Evolutionary conservation across 192 early-diverging fungal genomes (phyloP).

Genomic region (Paraglomus brasilianum): DNA sequence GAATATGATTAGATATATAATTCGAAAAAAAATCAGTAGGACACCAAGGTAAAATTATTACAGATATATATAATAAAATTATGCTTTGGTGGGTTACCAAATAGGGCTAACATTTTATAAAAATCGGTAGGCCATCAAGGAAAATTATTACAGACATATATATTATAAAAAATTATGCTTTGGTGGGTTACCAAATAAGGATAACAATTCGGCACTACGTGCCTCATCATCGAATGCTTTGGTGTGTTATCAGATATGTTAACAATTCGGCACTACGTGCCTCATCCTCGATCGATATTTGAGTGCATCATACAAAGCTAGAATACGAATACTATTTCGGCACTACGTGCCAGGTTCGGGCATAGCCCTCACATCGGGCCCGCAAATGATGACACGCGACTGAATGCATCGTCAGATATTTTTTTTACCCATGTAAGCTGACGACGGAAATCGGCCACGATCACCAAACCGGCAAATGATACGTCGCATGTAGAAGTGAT

Average conservation of each 20-base stretch:
- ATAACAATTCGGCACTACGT: conserved; percentile 24
- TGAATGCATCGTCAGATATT: conserved; percentile 1
- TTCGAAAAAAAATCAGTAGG: neutral
- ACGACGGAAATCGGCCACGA: too few relatives aligned
- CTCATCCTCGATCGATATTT: neutral
- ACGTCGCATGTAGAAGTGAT: too few relatives aligned
- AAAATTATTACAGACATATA: conserved; percentile 20
- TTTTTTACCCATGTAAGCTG: too few relatives aligned
- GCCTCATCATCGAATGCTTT: conserved; percentile 4
- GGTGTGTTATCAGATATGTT: neutral
- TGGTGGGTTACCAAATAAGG: neutral
- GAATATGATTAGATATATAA: conserved; percentile 21
- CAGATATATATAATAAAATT: conserved; percentile 19
- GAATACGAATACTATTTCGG: too few relatives aligned
- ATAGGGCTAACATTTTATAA: conserved; percentile 13
- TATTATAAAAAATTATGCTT: conserved; percentile 22
- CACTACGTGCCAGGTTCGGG: conserved; percentile 11
- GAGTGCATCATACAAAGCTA: conserved; percentile 5
- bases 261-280: conserved; percentile 22
- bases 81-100: conserved; percentile 3
- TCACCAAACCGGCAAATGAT: too few relatives aligned
- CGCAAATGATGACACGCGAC: conserved; percentile 11
- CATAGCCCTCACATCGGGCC: conserved; percentile 18
- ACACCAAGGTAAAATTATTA: conserved; percentile 9
- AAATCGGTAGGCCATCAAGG: conserved; percentile 10